Conservation (phyloP, 2,329 filamentous ascomycete species). For the Colletotrichum orbiculare region DNA sequence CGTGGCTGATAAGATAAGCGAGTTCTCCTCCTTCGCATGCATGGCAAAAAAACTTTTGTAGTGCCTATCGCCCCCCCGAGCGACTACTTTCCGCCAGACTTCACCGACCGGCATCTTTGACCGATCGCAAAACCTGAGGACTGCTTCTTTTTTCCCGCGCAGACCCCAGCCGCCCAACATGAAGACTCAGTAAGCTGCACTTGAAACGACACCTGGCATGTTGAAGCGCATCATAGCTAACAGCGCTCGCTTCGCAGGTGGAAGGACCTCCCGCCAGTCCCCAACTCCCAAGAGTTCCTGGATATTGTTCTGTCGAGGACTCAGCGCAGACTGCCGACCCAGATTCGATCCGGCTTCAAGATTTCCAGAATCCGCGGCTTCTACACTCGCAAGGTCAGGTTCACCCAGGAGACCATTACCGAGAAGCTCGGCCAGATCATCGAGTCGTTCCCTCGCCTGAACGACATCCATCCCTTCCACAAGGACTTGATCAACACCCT, state of each 20-base stretch:
- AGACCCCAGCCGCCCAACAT: conserved; percentile 35
- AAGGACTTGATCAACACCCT: conserved; percentile 93
- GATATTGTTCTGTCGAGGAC: conserved; percentile 96
- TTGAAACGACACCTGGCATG: background rate
- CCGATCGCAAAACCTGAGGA: conserved; percentile 36
- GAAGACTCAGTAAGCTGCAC: conserved; percentile 36
- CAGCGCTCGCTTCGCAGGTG: conserved; percentile 49
- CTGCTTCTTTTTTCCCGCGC: conserved; percentile 25
- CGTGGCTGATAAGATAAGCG: conserved; percentile 42
- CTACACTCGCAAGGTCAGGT: conserved; percentile 86
- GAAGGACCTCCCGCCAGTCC: conserved; percentile 87
- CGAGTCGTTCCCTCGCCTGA: conserved; percentile 90
- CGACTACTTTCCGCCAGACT: conserved; percentile 18
- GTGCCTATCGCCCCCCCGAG: conserved; percentile 18
- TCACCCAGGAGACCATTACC: conserved; percentile 94
- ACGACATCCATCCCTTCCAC: conserved; percentile 94
- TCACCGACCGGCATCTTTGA: conserved; percentile 27
- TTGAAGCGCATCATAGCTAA: conserved; percentile 10
- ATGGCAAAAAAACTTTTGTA: conserved; percentile 37
- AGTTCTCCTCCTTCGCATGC: conserved; percentile 24
- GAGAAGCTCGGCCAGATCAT: conserved; percentile 94
- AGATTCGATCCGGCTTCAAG: conserved; percentile 95
- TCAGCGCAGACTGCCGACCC: conserved; percentile 91
- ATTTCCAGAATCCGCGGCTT: conserved; percentile 76
- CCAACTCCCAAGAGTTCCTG: conserved; percentile 93